Base-by-base conservation (phyloP, 2,329 filamentous ascomycete species). In the Diplodia corticola region DNA sequence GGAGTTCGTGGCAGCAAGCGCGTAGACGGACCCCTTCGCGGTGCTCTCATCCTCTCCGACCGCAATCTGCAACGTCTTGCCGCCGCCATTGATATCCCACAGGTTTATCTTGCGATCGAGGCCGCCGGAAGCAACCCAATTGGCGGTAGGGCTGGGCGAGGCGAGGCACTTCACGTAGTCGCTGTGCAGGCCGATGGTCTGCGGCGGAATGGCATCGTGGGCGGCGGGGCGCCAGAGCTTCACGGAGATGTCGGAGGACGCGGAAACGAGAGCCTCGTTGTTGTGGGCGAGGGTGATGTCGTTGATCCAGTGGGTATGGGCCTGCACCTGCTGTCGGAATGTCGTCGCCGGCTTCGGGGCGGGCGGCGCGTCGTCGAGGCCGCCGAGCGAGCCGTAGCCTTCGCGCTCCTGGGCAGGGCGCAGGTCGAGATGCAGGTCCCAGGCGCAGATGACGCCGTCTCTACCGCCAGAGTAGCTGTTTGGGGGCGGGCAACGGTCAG, bases 91-190 rank as follows among this genome's bases (percentile, higher is more conserved):
- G 65, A 99, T 82, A 79, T 99, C 95, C 95, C 95, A 99, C 6
- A 98, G 82, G 73, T 88, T 91, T 69, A 99, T 92, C 75, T 93
- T 94, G 72, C 94, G 89, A 78, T 99, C 95, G 37, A 99, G 85
- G 1, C 94, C 95, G 51, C 93, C 95, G 1, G 94, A 97, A 5
- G 93, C 95, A 20, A 98, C 90, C 94, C 94, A 99, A 72, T 89
- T 88, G 64, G 88, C 86, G 48, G 87, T 83, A 49, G 83, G 80
- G 70, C 86, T 84, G 50, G 94, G 92, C 7, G 91, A 91, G 20
- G 93, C 92, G 44, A 99, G 85, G 71, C 92, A 93, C 80, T 98
- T 99, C 75, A 97, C 93, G 75, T 98, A 99, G 82, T 99, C 95
- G 73, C 89, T 90, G 78, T 99, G 95, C 73, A 94, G 88, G 69